Conservation (phyloP, 345 rosid species). For the Ceriops zippeliana region DNA sequence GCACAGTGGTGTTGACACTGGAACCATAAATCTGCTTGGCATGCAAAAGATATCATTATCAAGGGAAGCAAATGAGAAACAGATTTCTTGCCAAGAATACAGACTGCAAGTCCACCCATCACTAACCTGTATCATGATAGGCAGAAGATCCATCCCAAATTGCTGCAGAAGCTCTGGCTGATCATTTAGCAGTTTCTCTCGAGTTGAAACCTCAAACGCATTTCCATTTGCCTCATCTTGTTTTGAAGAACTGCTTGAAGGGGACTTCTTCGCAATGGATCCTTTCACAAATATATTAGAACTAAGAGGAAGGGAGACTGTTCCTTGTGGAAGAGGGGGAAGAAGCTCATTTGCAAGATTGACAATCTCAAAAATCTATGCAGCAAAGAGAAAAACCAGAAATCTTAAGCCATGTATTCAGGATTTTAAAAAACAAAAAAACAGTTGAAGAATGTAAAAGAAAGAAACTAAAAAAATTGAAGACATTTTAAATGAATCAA, state of each 20-base stretch:
- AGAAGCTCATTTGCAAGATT: constrained; percentile 98
- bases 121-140: constrained; percentile 85
- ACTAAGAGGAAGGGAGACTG: constrained; percentile 79
- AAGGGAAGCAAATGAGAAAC: constrained; percentile 7
- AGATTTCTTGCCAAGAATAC: neutral
- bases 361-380: constrained; percentile 98
- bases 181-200: constrained; percentile 75
- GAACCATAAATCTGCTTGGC: constrained; percentile 87
- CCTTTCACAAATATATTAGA: constrained; percentile 69
- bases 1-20: constrained; percentile 88
- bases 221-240: constrained; percentile 58
- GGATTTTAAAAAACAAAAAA: no score
- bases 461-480: no score
- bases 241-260: constrained; percentile 61
- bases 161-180: constrained; percentile 94
- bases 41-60: constrained; percentile 16
- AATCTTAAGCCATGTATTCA: neutral
- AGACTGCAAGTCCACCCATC: constrained; percentile 9
- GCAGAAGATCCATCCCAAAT: constrained; percentile 96
- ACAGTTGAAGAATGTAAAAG: no score
- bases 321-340: constrained; percentile 91
- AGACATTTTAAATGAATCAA: no score
- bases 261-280: constrained; percentile 57
- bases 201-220: constrained; percentile 59
- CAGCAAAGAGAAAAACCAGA: neutral